Conservation (phyloP, 805 yeast genomes). For the Teunomyces lycoperdinae region DNA sequence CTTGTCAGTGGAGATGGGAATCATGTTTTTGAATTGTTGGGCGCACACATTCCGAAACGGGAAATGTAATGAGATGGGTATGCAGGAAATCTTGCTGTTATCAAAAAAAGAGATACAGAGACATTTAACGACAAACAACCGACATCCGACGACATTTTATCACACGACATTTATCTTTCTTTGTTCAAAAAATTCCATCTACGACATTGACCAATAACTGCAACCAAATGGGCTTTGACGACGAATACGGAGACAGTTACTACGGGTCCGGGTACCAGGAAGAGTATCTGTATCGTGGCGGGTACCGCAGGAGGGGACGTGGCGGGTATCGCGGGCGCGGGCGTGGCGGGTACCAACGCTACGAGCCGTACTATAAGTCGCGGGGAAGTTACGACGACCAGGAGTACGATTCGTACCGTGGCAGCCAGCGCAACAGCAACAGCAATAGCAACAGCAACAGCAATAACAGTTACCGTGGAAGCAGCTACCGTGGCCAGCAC, state of each 20-base stretch:
- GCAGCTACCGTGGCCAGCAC: neutral
- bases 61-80: constrained; percentile 8
- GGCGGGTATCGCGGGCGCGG: constrained; percentile 10
- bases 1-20: no score
- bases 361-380: constrained; percentile 3
- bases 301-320: constrained; percentile 17
- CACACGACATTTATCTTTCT: no score
- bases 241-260: constrained; percentile 7
- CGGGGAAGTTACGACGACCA: neutral
- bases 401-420: neutral
- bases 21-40: constrained; percentile 7
- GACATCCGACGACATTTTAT: no score
- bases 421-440: neutral
- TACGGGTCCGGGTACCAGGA: constrained; percentile 5
- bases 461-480: neutral
- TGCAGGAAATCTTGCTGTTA: neutral
- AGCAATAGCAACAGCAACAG: neutral
- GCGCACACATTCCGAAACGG: constrained; percentile 7
- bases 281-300: constrained; percentile 3
- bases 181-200: no score
- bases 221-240: neutral
- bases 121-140: neutral
- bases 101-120: neutral
- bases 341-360: constrained; percentile 9
- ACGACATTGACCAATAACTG: neutral